A percentile compares a stretch with the other conserved stretches of the same genome.
phyloP scores from a whole-genome alignment of 75 land plant genomes.

The Gnetum montanum region DNA sequence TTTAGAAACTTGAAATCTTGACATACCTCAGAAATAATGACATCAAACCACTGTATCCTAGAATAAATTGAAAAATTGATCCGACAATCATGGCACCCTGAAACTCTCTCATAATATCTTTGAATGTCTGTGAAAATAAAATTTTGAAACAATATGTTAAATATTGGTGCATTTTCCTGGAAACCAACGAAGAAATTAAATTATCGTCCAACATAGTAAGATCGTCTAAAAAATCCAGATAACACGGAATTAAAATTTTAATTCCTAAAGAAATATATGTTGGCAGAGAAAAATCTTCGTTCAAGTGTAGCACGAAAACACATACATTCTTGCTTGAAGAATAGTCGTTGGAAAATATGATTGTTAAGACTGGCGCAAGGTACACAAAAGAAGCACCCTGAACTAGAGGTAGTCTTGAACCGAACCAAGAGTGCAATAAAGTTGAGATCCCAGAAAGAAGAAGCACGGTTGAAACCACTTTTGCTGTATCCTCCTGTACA shows the following conservation, averaged over 20 bases:
- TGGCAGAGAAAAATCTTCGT: too few relatives aligned
- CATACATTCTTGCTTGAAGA: slow-evolving; percentile 25
- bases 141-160: background rate
- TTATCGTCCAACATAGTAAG: background rate
- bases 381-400: slow-evolving; percentile 55
- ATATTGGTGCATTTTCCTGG: background rate
- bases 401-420: slow-evolving; percentile 40
- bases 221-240: too few relatives aligned
- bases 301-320: too few relatives aligned
- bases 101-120: slow-evolving; percentile 85
- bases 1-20: too few relatives aligned
- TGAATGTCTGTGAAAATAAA: slow-evolving; percentile 64
- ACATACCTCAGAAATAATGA: slow-evolving; percentile 76
- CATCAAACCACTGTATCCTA: slow-evolving; percentile 93
- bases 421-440: slow-evolving; percentile 32
- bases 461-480: slow-evolving; percentile 47
- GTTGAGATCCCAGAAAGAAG: slow-evolving; percentile 43
- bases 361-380: slow-evolving; percentile 41
- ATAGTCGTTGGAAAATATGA: slow-evolving; percentile 24
- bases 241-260: too few relatives aligned
- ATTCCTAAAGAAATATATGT: too few relatives aligned
- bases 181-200: background rate
- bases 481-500: slow-evolving; percentile 25
- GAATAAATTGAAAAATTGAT: slow-evolving; percentile 59
- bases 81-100: slow-evolving; percentile 95